Base-by-base conservation (phyloP, 2,329 filamentous ascomycete species). In the Reticulascus tulasneorum region DNA sequence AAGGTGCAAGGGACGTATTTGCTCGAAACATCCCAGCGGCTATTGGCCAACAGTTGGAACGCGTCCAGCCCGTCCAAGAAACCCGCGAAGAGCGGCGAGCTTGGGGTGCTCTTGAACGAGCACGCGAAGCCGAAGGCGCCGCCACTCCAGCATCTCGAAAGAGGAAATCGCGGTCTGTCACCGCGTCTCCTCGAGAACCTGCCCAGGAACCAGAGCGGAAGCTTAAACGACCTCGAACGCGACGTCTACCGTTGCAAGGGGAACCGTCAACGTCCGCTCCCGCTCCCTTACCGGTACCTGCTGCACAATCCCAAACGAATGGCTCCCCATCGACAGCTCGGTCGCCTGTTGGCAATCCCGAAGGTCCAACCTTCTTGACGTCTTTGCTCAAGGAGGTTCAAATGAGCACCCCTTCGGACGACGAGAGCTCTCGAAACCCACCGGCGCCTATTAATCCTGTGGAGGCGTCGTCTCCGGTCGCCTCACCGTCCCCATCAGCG, bases 41-140 rank as follows among this genome's bases (percentile, higher is more conserved):
- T 26, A 75, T 86, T 27, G 80, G 82, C 37, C 73, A 82, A 40
- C 73, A 82, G 29, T 65, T 82, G 30, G 74, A 79, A 39, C 66
- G 73, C 52, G 63, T 54, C 52, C 66, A 59, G 26, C 77, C 64
- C 1, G 57, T 64, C 12, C 62, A 79, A 23, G 86, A 94, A 59
- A 85, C 84, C 7, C 67, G 82, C 26, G 89, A 95, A 49, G 89
- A 94, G 59, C 73, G 84, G 35, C 75, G 81, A 39, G 88, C 91
- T 5, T 96, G 91, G 93, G 87, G 89, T 44, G 88, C 86, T 15
- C 82, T 97, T 45, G 90, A 96, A 49, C 86, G 83, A 57, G 89
- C 86, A 27, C 77, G 87, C 46, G 83, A 90, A 42, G 73, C 77
- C 13, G 75, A 84, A 45, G 71, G 67, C 43, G 60, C 71, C 16